Evolutionary conservation across 306 rosid genomes (phyloP).

Genomic region (Trifolium dubium): DNA sequence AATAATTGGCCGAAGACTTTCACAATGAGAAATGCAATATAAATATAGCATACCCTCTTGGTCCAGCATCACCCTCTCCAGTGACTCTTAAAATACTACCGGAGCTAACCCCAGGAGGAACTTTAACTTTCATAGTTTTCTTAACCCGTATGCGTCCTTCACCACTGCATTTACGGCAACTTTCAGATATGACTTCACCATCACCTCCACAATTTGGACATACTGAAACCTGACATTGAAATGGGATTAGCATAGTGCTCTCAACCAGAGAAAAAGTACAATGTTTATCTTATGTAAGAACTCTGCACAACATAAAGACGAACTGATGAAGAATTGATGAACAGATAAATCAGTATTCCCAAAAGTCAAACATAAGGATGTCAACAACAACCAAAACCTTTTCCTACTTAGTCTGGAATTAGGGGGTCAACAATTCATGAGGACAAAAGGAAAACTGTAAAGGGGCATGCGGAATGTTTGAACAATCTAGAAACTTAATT

Average conservation of each 20-base stretch:
- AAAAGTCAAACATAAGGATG: constrained; percentile 24
- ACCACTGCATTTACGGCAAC: constrained; percentile 87
- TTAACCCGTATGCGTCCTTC: constrained; percentile 82
- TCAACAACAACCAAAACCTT: constrained; percentile 1
- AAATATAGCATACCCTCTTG: constrained; percentile 75
- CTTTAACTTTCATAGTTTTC: constrained; percentile 87
- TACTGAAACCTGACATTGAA: constrained; percentile 72
- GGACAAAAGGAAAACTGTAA: constrained; percentile 33
- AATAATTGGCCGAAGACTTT: constrained; percentile 32
- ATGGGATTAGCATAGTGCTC: constrained; percentile 25
- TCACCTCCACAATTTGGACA: constrained; percentile 94
- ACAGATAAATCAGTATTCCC: constrained; percentile 33
- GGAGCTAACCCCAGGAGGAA: constrained; percentile 89
- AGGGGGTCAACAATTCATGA: constrained; percentile 15
- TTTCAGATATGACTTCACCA: constrained; percentile 91
- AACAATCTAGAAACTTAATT: constrained; percentile 28
- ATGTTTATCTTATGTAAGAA: constrained; percentile 30
- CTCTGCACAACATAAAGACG: constrained; percentile 32
- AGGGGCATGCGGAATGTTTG: constrained; percentile 19
- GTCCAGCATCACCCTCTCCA: constrained; percentile 97
- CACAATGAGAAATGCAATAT: constrained; percentile 27
- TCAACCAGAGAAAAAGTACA: constrained; percentile 11
- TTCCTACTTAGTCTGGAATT: constrained; percentile 1
- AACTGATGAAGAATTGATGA: constrained; percentile 28
- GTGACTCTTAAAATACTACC: constrained; percentile 95